A percentile compares a stretch with the other conserved stretches of the same genome.
These are phyloP conservation scores for Tylopilus plumbeoviolaceoides DNA, from an alignment of 768 basidiomycete genomes.

Conservation along the genomic window DNA sequence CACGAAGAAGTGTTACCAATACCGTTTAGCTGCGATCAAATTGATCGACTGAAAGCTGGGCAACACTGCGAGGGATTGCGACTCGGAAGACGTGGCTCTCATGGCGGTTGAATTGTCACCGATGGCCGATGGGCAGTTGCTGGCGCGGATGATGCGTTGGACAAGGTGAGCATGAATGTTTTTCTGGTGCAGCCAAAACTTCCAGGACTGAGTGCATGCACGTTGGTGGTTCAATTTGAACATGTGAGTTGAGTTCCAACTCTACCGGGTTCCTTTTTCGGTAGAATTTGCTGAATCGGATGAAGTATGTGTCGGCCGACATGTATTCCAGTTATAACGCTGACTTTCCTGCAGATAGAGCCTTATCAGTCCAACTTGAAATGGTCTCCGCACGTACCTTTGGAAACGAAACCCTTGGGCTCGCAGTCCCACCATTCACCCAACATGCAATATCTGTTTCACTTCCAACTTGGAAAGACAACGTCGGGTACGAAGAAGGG, in stretches of 20 bases:
- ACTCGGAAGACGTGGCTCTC: not conserved
- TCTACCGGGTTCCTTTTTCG: not conserved
- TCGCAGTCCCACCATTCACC: conserved; percentile 59
- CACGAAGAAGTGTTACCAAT: not conserved
- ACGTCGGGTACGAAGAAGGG: conserved; percentile 89
- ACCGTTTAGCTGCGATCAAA: not conserved
- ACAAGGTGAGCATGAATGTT: not conserved
- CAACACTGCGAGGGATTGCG: not conserved
- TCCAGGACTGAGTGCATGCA: too few species aligned
- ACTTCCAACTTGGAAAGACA: conserved; percentile 88
- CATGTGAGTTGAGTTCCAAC: not conserved
- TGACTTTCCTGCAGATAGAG: too few species aligned
- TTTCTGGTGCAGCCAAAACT: not conserved
- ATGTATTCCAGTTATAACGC: too few species aligned
- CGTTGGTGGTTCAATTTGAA: not conserved
- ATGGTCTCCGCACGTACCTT: conserved; percentile 7
- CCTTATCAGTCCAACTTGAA: not conserved
- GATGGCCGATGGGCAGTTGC: not conserved
- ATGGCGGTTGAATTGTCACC: not conserved
- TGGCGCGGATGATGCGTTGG: not conserved
- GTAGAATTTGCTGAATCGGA: too few species aligned
- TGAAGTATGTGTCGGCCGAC: too few species aligned
- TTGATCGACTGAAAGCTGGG: not conserved
- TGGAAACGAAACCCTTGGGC: conserved; percentile 34
- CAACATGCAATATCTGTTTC: conserved; percentile 95